Percentiles rank a stretch among this genome's conserved stretches.
These are phyloP conservation scores for Acacia melanoxylon DNA, from an alignment of 306 rosid genomes.

Conservation along the genomic window DNA sequence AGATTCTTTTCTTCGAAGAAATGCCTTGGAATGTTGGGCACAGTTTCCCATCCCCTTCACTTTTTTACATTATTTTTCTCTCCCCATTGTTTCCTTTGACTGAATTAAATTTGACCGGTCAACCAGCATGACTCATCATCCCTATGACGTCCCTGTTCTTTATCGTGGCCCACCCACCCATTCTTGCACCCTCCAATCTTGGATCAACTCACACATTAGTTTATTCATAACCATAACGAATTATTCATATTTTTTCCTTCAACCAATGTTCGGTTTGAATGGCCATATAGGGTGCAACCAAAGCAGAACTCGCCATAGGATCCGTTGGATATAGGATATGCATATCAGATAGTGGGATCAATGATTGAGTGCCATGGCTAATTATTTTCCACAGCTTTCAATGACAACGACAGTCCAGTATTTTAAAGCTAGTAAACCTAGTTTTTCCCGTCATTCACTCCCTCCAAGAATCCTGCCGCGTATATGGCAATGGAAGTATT, in stretches of 20 bases:
- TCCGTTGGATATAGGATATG: slow-evolving; percentile 33
- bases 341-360: slow-evolving; percentile 37
- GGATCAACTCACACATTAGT: slow-evolving; percentile 7
- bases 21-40: slow-evolving; percentile 40
- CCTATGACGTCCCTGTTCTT: slow-evolving; percentile 24
- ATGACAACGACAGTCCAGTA: slow-evolving; percentile 39
- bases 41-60: slow-evolving; percentile 39
- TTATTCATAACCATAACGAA: not conserved
- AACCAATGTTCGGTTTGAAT: slow-evolving; percentile 14
- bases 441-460: slow-evolving; percentile 45
- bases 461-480: slow-evolving; percentile 45
- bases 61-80: slow-evolving; percentile 35
- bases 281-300: slow-evolving; percentile 18
- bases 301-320: slow-evolving; percentile 42
- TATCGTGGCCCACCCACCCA: slow-evolving; percentile 33
- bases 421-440: slow-evolving; percentile 34
- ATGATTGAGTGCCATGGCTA: slow-evolving; percentile 48
- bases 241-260: not conserved
- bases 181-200: slow-evolving; percentile 6
- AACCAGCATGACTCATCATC: slow-evolving; percentile 42
- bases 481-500: slow-evolving; percentile 28
- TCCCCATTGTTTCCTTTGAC: slow-evolving; percentile 37
- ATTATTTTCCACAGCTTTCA: slow-evolving; percentile 38
- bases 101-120: slow-evolving; percentile 61
- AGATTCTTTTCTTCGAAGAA: slow-evolving; percentile 48